phyloP scores from a whole-genome alignment of 108 stramenopile species.

The Skeletonema grethae region DNA sequence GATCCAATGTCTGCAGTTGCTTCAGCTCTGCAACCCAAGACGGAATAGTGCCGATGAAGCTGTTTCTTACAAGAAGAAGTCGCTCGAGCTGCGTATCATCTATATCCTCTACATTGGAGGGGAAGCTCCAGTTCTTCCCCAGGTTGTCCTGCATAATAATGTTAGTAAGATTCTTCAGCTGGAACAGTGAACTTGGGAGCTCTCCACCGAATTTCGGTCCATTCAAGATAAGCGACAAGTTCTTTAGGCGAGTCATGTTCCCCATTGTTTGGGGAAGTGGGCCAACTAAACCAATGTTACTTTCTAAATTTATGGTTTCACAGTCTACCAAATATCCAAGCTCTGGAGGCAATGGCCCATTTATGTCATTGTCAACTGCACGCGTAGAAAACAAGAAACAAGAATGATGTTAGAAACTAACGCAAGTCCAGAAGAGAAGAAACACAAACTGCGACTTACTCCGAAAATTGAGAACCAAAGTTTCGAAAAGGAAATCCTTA shows the following conservation, averaged over 20 bases:
- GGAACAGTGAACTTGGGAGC: slow-evolving; percentile 5
- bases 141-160: background rate
- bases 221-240: background rate
- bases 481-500: too few species aligned
- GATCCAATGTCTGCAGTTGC: background rate
- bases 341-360: slow-evolving; percentile 43
- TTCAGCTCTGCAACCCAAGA: background rate
- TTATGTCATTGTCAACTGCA: slow-evolving; percentile 46
- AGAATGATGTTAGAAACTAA: too few species aligned
- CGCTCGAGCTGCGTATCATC: background rate
- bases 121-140: slow-evolving; percentile 1
- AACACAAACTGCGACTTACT: too few species aligned
- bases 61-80: background rate
- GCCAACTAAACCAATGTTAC: background rate
- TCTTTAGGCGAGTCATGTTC: background rate
- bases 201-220: slow-evolving; percentile 14
- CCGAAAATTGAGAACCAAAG: too few species aligned
- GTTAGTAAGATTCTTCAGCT: background rate
- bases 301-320: background rate
- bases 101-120: background rate
- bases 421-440: too few species aligned
- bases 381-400: too few species aligned
- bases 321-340: slow-evolving; percentile 19
- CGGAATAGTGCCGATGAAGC: slow-evolving; percentile 2
- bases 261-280: slow-evolving; percentile 1